Percentiles rank a stretch among this genome's conserved stretches.
phyloP scores from a whole-genome alignment of 2,329 filamentous ascomycete genomes.

The Fusarium brevicatenulatum region DNA sequence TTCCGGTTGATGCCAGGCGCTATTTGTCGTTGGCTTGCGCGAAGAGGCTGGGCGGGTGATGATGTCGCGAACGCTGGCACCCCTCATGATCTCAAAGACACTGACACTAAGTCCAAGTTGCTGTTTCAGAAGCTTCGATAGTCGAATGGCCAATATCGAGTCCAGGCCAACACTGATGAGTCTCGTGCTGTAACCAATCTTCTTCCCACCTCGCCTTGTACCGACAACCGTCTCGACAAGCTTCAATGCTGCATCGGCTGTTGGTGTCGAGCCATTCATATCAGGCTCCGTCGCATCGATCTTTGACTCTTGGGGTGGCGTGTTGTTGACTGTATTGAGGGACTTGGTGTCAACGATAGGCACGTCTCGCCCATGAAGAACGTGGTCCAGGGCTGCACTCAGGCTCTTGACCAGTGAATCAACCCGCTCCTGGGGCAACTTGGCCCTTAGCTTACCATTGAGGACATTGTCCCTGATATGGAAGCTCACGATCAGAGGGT shows the following conservation, averaged over 20 bases:
- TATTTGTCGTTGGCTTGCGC: not conserved
- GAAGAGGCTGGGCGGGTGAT: not conserved
- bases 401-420: not conserved
- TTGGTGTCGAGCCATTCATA: not conserved
- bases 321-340: not conserved
- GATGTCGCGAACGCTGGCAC: not conserved
- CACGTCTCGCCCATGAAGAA: not conserved
- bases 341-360: not conserved
- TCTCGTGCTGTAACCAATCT: conserved; percentile 1
- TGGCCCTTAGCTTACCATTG: conserved; percentile 12
- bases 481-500: conserved; percentile 23
- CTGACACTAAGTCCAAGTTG: not conserved
- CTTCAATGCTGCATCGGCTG: not conserved
- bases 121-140: conserved; percentile 22
- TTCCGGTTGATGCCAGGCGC: fast-evolving
- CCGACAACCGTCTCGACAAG: conserved; percentile 8
- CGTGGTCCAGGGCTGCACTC: not conserved
- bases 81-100: conserved; percentile 28
- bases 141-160: conserved; percentile 22
- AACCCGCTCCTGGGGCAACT: not conserved
- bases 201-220: not conserved
- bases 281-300: fast-evolving
- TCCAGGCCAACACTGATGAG: conserved; percentile 19
- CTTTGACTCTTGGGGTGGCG: fast-evolving
- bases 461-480: conserved; percentile 7